Evolutionary conservation across 2,329 filamentous ascomycete species (phyloP).

Genomic region (Clarireedia monteithiana): DNA sequence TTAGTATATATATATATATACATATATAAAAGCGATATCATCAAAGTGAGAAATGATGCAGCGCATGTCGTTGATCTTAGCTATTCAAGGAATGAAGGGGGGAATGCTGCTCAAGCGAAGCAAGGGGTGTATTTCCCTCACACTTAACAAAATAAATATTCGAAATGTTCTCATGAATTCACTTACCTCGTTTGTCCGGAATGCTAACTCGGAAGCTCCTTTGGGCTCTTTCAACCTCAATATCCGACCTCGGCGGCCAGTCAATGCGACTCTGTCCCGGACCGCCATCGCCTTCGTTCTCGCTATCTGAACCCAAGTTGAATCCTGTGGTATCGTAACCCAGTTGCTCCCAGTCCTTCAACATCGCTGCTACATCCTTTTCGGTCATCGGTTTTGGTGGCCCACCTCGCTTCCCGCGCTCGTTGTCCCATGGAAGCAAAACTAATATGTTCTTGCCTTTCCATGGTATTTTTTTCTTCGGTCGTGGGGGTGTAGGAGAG

Average conservation of each 20-base stretch:
- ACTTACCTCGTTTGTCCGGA: constrained; percentile 39
- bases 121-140: background rate
- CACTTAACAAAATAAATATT: background rate
- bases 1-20: constrained; percentile 10
- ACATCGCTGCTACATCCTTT: constrained; percentile 51
- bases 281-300: constrained; percentile 14
- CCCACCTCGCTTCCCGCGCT: constrained; percentile 50
- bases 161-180: background rate
- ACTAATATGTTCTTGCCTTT: constrained; percentile 69
- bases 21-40: background rate
- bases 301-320: constrained; percentile 44
- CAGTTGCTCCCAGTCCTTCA: constrained; percentile 57
- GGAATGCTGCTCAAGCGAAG: background rate
- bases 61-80: background rate
- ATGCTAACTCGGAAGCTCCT: constrained; percentile 55
- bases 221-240: constrained; percentile 46
- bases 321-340: constrained; percentile 66
- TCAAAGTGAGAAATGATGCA: background rate
- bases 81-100: background rate
- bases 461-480: constrained; percentile 68
- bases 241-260: constrained; percentile 58
- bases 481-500: constrained; percentile 40
- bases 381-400: constrained; percentile 46
- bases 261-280: constrained; percentile 53
- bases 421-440: constrained; percentile 58